Evolutionary conservation across 371 early-diverging fungal species (phyloP), one percentile per base, ranked within the genome.

Genomic region (Saksenaea oblongispora): DNA sequence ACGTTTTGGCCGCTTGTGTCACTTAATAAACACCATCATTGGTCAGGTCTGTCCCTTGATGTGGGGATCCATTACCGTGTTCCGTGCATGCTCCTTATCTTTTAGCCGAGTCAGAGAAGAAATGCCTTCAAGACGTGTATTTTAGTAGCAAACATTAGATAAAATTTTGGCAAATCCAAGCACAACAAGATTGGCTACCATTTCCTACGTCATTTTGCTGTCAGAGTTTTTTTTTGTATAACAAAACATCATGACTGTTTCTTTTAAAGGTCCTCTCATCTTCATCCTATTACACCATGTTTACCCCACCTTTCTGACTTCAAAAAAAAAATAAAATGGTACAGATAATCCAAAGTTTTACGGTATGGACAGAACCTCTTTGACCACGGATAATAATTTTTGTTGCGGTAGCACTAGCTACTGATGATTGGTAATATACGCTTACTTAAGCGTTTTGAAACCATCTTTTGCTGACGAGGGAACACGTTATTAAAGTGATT

Each of bases 1-100:
- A 65, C 60, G 65, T 65, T 65, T 65, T 65, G 65, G 65, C 65
- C 60, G 58, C 14, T 31, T 39, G 47, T 41, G 34, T 44, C 26
- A 61, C 51, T 53, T 22, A 15, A 8, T 44, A 14, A 1, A 51
- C n/a, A 28, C 54, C 24, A 55, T 18, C 35, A 22, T 34, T 36
- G n/a, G 54, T 34, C 47, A 34, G 26, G n/a, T 27, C 26, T 59
- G 59, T 47, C n/a, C 34, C 59, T 44, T 54, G 11, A 39, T 53
- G 27, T 61, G 51, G 51, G 51, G 51, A 47, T 47, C 54, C 54
- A 54, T 34, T 53, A 18, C 53, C 22, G 22, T 18, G 51, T 22
- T 22, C 51, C 11, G 51, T 3, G 51, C 3, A 24, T 47, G 34
- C 61, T 65, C 65, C 65, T 65, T 55, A 65, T 53, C 47, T 60